A percentile compares a stretch with the other conserved stretches of the same genome.
phyloP scores from a whole-genome alignment of 2,329 filamentous ascomycete species.

The Chrysosporium queenslandicum region DNA sequence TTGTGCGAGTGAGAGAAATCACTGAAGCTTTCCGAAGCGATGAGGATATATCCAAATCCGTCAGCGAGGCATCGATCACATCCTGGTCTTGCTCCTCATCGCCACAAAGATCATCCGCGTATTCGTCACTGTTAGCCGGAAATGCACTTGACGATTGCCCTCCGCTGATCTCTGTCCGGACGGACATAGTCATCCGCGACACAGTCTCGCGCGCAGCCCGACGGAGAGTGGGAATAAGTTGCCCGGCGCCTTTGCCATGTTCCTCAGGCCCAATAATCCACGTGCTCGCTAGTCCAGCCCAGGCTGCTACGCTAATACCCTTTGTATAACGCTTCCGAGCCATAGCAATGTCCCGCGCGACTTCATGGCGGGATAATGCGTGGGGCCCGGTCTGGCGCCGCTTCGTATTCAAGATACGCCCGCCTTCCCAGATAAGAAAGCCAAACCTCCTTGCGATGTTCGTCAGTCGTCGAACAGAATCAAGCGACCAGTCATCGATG shows the following conservation, averaged over 20 bases:
- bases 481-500: conserved; percentile 50
- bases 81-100: conserved; percentile 16
- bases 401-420: conserved; percentile 31
- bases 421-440: conserved; percentile 36
- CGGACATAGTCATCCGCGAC: conserved; percentile 30
- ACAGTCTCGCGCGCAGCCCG: conserved; percentile 36
- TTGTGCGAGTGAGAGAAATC: conserved; percentile 35
- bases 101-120: not conserved
- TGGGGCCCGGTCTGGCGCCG: conserved; percentile 27
- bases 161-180: conserved; percentile 33
- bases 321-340: conserved; percentile 33
- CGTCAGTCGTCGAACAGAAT: conserved; percentile 39
- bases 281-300: conserved; percentile 32
- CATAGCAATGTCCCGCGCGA: conserved; percentile 27
- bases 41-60: not conserved
- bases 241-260: conserved; percentile 32
- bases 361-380: conserved; percentile 24
- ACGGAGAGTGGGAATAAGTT: conserved; percentile 35
- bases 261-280: conserved; percentile 31
- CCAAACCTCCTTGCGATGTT: conserved; percentile 29
- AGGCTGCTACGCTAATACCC: conserved; percentile 31
- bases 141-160: conserved; percentile 7
- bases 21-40: conserved; percentile 31
- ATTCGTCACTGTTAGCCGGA: not conserved
- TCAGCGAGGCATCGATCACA: conserved; percentile 13